These are phyloP conservation scores for Lactarius hengduanensis DNA, from an alignment of 768 basidiomycete genomes.

Conservation along the genomic window DNA sequence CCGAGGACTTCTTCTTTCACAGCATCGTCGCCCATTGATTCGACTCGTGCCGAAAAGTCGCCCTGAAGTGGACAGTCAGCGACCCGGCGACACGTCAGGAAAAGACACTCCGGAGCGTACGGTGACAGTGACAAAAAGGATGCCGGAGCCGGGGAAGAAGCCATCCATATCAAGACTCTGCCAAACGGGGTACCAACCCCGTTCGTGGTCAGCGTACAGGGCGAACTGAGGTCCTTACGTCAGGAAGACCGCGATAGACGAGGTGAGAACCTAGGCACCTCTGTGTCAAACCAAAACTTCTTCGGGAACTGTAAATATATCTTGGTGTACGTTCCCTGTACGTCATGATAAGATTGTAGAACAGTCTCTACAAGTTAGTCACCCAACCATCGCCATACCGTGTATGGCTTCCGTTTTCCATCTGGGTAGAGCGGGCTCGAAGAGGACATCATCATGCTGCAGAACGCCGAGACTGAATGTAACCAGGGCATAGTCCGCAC, in stretches of 20 bases:
- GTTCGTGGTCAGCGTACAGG: slow-evolving; percentile 54
- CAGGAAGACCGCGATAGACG: background rate
- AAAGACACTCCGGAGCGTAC: slow-evolving; percentile 32
- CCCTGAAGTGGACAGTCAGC: slow-evolving; percentile 41
- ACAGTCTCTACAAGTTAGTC: background rate
- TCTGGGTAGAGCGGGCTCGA: slow-evolving; percentile 52
- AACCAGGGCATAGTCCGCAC: slow-evolving; percentile 57
- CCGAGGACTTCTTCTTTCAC: slow-evolving; percentile 54
- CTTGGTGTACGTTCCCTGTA: slow-evolving; percentile 58
- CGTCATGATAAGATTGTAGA: slow-evolving; percentile 4
- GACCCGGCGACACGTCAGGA: background rate
- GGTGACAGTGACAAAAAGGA: slow-evolving; percentile 53
- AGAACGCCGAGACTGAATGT: slow-evolving; percentile 73
- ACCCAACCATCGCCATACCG: slow-evolving; percentile 54
- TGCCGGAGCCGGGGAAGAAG: slow-evolving; percentile 60
- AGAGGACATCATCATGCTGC: slow-evolving; percentile 59
- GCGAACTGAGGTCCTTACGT: slow-evolving; percentile 43
- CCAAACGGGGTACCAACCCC: slow-evolving; percentile 67
- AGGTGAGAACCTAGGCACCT: slow-evolving; percentile 33
- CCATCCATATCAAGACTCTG: slow-evolving; percentile 57
- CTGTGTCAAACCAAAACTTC: slow-evolving; percentile 58
- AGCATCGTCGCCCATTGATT: slow-evolving; percentile 46
- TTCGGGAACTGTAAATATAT: slow-evolving; percentile 63
- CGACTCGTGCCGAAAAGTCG: slow-evolving; percentile 59
- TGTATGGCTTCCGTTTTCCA: slow-evolving; percentile 67